These are phyloP conservation scores for Thielaviopsis punctulata DNA, from an alignment of 2,329 filamentous ascomycete species.

Conservation along the genomic window DNA sequence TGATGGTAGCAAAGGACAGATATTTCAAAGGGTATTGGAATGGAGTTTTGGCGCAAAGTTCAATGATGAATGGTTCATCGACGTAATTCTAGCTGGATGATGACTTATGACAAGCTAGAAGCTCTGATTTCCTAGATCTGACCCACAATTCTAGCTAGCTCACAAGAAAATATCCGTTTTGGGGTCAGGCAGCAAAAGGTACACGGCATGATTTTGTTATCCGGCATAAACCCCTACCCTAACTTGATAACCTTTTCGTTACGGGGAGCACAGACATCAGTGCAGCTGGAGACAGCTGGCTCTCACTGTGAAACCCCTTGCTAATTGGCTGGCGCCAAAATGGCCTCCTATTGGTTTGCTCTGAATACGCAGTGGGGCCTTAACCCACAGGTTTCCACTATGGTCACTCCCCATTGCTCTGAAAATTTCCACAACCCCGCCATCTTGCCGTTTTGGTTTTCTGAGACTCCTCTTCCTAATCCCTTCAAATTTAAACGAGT, in stretches of 20 bases:
- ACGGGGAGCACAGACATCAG: no score
- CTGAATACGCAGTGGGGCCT: slow-evolving; percentile 5
- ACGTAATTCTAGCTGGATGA: background rate
- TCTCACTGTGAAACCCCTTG: background rate
- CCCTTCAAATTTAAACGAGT: slow-evolving; percentile 15
- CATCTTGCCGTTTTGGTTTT: slow-evolving; percentile 13
- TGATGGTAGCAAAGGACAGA: background rate
- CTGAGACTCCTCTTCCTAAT: slow-evolving; percentile 11
- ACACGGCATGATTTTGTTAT: background rate
- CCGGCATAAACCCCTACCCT: no score
- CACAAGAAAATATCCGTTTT: background rate
- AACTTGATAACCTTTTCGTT: no score
- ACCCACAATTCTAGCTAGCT: background rate
- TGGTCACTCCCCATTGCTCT: slow-evolving; percentile 8
- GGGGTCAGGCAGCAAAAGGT: slow-evolving; percentile 8
- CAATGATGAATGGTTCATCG: background rate
- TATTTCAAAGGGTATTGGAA: background rate
- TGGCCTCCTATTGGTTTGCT: slow-evolving; percentile 8
- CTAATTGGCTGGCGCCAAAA: background rate
- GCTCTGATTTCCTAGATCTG: background rate
- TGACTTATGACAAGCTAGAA: slow-evolving; percentile 1
- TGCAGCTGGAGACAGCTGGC: background rate
- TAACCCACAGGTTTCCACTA: slow-evolving; percentile 5
- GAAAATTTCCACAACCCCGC: slow-evolving; percentile 20
- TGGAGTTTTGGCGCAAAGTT: background rate